Evolutionary conservation across 1,139 yeast genomes (phyloP), one percentile per base, ranked within the genome.

Genomic region (Protomyces inouyei): DNA sequence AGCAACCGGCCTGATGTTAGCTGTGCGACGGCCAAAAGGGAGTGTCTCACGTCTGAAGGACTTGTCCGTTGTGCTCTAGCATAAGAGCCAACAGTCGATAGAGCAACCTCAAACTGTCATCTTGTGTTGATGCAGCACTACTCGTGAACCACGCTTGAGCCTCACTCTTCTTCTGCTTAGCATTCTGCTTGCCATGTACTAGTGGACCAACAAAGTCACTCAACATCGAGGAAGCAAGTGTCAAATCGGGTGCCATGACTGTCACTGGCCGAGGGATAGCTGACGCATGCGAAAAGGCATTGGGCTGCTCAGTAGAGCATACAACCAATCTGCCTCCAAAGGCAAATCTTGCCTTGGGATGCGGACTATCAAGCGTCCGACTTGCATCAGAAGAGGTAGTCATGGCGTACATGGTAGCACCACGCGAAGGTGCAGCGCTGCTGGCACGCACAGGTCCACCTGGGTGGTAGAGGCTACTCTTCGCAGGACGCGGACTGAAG

Each of bases 311-410:
- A 18, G 87, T 85, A 45, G 83, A 71, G 61, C 80, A 78, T 46
- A 78, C 76, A 0, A 80, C 79, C 21, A 82, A 73, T 60, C 77
- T 80, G 10, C 78, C 77, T 4, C 82, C 77, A 46, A 78, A 76
- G 56, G 88, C 82, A 88, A 95, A 91, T 65, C 82, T 79, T 73
- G 90, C 87, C 43, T 91, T 55, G 25, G 70, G 67, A 43, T 43
- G 48, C 25, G 48, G 48, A 10, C 23, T 43, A 21, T 43, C 48
- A 5, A 43, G 23, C 18, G 48, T 43, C 14, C 48, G 48, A 5
- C 14, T n/a, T 6, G 48, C 21, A 9, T 43, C 48, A 18, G 23
- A 5, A 21, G 23, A 18, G 25, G 23, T 43, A 6, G 48, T 43
- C 23, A 43, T 16, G 12, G 48, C 10, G 23, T 43, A 18, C 25